Conservation (phyloP, 805 yeast genomes). For the Metschnikowia vanudenii region DNA sequence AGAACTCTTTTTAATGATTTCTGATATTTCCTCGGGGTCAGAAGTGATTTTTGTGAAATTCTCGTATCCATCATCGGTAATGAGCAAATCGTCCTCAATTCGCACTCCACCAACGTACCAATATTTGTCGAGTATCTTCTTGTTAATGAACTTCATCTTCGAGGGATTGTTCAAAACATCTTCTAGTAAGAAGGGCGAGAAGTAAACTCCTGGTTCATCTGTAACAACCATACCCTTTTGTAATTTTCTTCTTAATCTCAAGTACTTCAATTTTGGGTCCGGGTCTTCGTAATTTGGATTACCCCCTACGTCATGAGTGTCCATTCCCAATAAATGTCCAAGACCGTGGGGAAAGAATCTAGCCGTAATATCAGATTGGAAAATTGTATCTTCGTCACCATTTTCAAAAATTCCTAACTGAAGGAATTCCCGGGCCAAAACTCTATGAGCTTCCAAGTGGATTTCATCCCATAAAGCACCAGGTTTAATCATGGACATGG, state of each 20-base stretch:
- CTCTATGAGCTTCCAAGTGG: slow-evolving; percentile 75
- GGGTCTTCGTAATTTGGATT: slow-evolving; percentile 80
- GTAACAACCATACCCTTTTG: slow-evolving; percentile 82
- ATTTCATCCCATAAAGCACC: slow-evolving; percentile 85
- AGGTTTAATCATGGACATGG: slow-evolving; percentile 73
- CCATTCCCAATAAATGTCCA: slow-evolving; percentile 92
- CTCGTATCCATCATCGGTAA: slow-evolving; percentile 75
- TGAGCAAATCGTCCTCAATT: slow-evolving; percentile 88
- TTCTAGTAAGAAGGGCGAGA: slow-evolving; percentile 76
- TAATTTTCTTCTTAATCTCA: slow-evolving; percentile 76
- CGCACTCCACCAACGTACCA: slow-evolving; percentile 95
- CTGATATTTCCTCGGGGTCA: slow-evolving; percentile 78
- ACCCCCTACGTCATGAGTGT: slow-evolving; percentile 96
- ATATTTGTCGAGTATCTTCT: slow-evolving; percentile 67
- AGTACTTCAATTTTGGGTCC: slow-evolving; percentile 69
- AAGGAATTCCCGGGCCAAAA: slow-evolving; percentile 69
- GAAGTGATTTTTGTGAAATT: slow-evolving; percentile 80
- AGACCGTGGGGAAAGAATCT: slow-evolving; percentile 94
- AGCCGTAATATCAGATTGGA: slow-evolving; percentile 65
- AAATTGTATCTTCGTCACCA: slow-evolving; percentile 60
- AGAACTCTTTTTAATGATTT: slow-evolving; percentile 70
- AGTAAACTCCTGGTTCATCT: slow-evolving; percentile 93
- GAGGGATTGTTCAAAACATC: slow-evolving; percentile 51
- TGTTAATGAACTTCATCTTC: slow-evolving; percentile 58
- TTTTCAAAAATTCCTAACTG: slow-evolving; percentile 74